Base-by-base conservation (phyloP, 805 yeast species). In the Sugiyamaella valdiviana region DNA sequence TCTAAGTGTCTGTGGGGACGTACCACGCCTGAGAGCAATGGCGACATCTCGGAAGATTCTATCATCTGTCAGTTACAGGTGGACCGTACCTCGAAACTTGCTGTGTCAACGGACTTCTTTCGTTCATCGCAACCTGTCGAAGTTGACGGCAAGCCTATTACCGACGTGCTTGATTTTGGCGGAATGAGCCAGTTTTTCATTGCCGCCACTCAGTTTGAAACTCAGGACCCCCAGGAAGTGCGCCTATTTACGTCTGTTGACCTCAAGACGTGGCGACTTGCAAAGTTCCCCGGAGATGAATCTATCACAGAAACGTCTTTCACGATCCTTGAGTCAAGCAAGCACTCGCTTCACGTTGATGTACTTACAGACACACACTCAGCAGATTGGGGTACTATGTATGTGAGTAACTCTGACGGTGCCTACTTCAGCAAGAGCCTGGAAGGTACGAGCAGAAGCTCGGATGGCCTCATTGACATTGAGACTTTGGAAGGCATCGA, bases 401-500 rank as follows among this genome's bases (percentile, higher is more conserved):
- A 59, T 54, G 57, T 61, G 23, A 58, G 67, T 17, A 52, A 80
- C 54, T 79, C 85, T 2, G 64, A 77, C 10, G 87, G 89, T 1
- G 62, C 77, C 26, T 70, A 66, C 46, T 82, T 78, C 60, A 57
- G 58, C 0, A 69, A 70, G 39, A 63, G 75, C n/a, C 58, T 78
- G 24, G 70, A 69, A 19, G 63, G 65, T 37, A 48, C 55, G 12
- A 39, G 42, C 38, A 49, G 60, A 2, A 63, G 59, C 7, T 51
- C 54, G 32, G 54, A 63, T 17, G 78, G 76, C 6, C 62, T 70
- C 40, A 67, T 73, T 21, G 61, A 65, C 16, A 61, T 75, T 16
- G 69, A 69, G 35, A 74, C 73, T 52, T 69, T 80, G 16, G 70
- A 73, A 50, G 71, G 69, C 16, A 69, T 80, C 22, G 85, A 82